phyloP scores from a whole-genome alignment of 2,329 filamentous ascomycete genomes.

The Amphichorda felina region DNA sequence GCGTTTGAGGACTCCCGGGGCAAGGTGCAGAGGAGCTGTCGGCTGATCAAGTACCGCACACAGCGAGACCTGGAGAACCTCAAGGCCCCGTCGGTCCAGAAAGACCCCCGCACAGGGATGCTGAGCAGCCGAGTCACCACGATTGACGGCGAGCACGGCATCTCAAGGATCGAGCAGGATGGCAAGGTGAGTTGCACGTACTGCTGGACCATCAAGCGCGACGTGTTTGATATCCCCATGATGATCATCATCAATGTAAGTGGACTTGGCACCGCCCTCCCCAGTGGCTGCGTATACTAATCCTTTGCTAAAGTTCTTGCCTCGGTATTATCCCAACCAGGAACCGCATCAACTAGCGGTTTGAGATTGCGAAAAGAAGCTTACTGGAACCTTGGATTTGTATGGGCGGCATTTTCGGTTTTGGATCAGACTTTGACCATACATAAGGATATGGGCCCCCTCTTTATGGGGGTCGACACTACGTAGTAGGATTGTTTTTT shows the following conservation, averaged over 20 bases:
- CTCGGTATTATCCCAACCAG: conserved; percentile 46
- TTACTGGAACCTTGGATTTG: no score
- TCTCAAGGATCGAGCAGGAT: conserved; percentile 71
- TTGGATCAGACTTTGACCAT: no score
- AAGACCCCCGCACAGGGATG: conserved; percentile 30
- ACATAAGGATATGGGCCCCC: no score
- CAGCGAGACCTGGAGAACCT: conserved; percentile 40
- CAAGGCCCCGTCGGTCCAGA: conserved; percentile 17
- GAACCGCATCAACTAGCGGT: conserved; percentile 44
- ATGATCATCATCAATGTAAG: conserved; percentile 96
- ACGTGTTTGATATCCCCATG: conserved; percentile 98
- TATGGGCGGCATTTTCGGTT: no score
- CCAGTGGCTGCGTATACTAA: no score
- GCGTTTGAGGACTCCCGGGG: conserved; percentile 87
- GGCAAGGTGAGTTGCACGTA: conserved; percentile 92
- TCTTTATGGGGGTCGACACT: no score
- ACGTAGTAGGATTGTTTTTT: no score
- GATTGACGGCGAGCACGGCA: conserved; percentile 64
- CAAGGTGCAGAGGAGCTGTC: conserved; percentile 71
- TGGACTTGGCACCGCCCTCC: conserved; percentile 14
- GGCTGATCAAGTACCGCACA: conserved; percentile 80
- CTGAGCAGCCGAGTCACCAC: conserved; percentile 48
- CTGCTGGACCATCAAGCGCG: conserved; percentile 93
- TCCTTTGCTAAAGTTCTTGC: no score
- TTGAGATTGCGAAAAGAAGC: not conserved